These are phyloP conservation scores for Circinella umbellata DNA, from an alignment of 371 early-diverging fungal genomes.

Conservation along the genomic window DNA sequence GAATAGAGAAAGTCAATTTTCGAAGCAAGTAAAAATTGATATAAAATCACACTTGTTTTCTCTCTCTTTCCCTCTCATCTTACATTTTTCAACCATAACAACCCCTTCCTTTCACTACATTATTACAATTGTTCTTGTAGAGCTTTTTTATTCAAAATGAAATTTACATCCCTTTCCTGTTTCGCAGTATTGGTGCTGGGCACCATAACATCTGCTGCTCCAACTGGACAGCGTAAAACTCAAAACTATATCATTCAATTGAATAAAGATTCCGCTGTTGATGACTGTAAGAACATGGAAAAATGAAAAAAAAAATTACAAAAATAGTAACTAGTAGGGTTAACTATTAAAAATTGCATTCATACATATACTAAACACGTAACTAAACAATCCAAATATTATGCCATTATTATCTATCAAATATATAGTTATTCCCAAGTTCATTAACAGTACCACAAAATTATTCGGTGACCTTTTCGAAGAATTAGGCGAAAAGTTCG, in stretches of 20 bases:
- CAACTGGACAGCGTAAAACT: not conserved
- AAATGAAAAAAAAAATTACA: not conserved
- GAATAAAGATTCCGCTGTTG: slow-evolving; percentile 27
- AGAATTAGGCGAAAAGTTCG: too few species aligned
- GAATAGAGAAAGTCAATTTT: not conserved
- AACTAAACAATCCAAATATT: too few species aligned
- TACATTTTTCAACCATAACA: not conserved
- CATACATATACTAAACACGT: too few species aligned
- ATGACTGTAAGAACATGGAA: slow-evolving; percentile 30
- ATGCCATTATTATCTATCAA: not conserved
- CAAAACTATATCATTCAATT: slow-evolving; percentile 43
- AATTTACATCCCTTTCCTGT: slow-evolving; percentile 3
- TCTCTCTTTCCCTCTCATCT: slow-evolving; percentile 1
- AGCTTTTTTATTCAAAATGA: not conserved
- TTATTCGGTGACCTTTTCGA: slow-evolving; percentile 38
- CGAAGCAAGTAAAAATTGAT: not conserved
- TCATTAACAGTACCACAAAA: slow-evolving; percentile 1
- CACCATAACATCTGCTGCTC: slow-evolving; percentile 8
- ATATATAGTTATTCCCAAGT: slow-evolving; percentile 29
- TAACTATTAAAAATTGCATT: too few species aligned
- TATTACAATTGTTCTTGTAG: not conserved
- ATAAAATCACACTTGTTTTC: not conserved
- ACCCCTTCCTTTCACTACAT: not conserved
- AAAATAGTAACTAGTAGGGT: too few species aligned
- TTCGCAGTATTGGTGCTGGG: slow-evolving; percentile 10